These are phyloP conservation scores for Pugionium dolabratum DNA, from an alignment of 345 rosid genomes.

Conservation along the genomic window DNA sequence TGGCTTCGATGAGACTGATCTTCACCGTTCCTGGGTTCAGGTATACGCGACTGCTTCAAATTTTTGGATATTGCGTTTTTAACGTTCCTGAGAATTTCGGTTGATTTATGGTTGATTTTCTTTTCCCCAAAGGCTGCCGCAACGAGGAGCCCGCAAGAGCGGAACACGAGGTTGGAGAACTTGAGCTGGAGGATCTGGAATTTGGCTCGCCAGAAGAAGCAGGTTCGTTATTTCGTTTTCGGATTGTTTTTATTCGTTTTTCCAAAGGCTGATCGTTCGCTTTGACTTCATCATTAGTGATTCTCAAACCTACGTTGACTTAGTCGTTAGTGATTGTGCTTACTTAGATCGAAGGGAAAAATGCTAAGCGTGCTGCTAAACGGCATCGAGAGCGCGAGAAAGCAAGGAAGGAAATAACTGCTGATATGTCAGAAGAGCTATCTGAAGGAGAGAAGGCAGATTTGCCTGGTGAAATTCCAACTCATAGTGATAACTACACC, in stretches of 20 bases:
- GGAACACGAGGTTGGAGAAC: slow-evolving; percentile 85
- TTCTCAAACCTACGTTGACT: background rate
- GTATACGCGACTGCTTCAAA: slow-evolving; percentile 28
- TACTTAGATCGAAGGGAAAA: slow-evolving; percentile 70
- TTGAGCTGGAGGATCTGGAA: slow-evolving; percentile 94
- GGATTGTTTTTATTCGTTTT: no score
- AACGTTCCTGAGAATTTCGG: background rate
- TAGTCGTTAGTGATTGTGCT: background rate
- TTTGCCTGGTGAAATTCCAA: slow-evolving; percentile 45
- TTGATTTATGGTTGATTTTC: background rate
- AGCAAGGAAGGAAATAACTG: slow-evolving; percentile 74
- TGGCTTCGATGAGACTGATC: slow-evolving; percentile 87
- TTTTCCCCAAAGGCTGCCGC: slow-evolving; percentile 59
- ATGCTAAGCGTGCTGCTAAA: slow-evolving; percentile 56
- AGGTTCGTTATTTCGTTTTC: slow-evolving; percentile 43
- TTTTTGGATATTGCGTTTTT: background rate
- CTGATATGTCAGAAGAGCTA: slow-evolving; percentile 76
- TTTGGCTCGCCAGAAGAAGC: slow-evolving; percentile 84
- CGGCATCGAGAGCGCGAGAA: slow-evolving; percentile 62
- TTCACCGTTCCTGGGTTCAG: slow-evolving; percentile 81
- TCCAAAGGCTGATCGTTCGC: background rate
- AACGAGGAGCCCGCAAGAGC: slow-evolving; percentile 77
- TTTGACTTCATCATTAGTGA: background rate
- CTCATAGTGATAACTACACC: slow-evolving; percentile 49
- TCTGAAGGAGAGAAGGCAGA: slow-evolving; percentile 81